Conservation (phyloP, 2,329 filamentous ascomycete genomes). For the Xylariaceae sp. region DNA sequence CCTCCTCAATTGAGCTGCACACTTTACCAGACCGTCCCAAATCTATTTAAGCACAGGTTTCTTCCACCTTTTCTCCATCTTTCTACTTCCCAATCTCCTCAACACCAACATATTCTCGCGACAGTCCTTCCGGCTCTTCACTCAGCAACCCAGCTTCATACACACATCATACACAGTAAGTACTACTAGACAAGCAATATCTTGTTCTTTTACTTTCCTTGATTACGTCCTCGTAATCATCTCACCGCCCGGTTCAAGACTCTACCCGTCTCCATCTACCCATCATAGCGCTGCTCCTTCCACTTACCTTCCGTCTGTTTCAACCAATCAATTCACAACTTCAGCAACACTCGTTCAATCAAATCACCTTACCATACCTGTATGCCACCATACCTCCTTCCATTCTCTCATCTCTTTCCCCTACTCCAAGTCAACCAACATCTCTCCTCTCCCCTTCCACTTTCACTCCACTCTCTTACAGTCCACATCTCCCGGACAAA, state of each 20-base stretch:
- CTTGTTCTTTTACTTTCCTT: no score
- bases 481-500: background rate
- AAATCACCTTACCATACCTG: no score
- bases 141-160: no score
- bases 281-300: background rate
- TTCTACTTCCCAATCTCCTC: no score
- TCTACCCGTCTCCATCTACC: background rate
- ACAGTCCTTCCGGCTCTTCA: no score
- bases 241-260: background rate
- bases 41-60: no score
- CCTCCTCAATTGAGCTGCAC: no score
- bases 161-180: no score
- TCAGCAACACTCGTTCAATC: background rate
- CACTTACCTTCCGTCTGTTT: background rate
- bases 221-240: background rate
- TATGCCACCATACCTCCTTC: background rate
- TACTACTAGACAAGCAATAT: no score
- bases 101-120: no score
- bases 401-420: background rate
- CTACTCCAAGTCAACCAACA: background rate
- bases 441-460: background rate
- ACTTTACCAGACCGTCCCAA: no score
- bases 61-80: no score
- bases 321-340: background rate
- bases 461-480: background rate